Evolutionary conservation across 1,284 basidiomycete genomes (phyloP).

Genomic region (Athelia psychrophila): DNA sequence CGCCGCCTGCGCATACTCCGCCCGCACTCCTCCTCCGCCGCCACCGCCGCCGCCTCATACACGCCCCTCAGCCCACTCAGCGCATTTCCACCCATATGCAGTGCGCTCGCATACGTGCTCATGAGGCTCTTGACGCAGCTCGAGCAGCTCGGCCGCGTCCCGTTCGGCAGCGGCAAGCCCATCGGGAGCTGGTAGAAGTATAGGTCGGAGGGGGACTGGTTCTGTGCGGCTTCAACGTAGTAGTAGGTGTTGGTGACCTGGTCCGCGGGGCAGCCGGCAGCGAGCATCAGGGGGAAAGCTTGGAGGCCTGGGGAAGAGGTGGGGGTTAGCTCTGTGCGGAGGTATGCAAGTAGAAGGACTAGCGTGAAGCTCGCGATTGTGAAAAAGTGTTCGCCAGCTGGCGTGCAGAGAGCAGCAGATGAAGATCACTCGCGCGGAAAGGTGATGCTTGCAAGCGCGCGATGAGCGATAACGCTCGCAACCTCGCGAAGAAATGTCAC

Average conservation of each 20-base stretch:
- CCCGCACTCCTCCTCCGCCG: slow-evolving; percentile 33
- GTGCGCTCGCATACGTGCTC: slow-evolving; percentile 38
- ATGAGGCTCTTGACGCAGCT: slow-evolving; percentile 56
- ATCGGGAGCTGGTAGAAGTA: slow-evolving; percentile 67
- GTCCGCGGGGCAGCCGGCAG: slow-evolving; percentile 53
- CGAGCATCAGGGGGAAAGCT: slow-evolving; percentile 56
- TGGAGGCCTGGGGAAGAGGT: slow-evolving; percentile 51
- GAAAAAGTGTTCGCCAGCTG: too few relatives aligned
- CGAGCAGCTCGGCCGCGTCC: slow-evolving; percentile 50
- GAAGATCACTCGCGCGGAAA: too few relatives aligned
- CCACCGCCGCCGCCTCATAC: slow-evolving; percentile 31
- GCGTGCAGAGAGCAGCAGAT: too few relatives aligned
- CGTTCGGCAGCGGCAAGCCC: slow-evolving; percentile 46
- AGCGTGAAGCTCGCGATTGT: too few relatives aligned
- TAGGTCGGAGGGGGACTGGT: slow-evolving; percentile 52
- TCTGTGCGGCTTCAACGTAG: slow-evolving; percentile 59
- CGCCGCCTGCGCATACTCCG: slow-evolving; percentile 22
- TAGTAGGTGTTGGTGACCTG: slow-evolving; percentile 61
- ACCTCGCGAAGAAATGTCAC: too few relatives aligned
- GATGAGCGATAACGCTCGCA: too few relatives aligned
- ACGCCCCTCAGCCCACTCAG: slow-evolving; percentile 28
- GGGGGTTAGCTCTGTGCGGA: slow-evolving; percentile 1
- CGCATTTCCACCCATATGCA: slow-evolving; percentile 8
- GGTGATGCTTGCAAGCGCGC: too few relatives aligned
- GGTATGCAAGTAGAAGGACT: too few relatives aligned